Percentiles rank a stretch among this genome's conserved stretches.
Conservation (phyloP, 441 rosid genomes). For the Heliophila coronopifolia region DNA sequence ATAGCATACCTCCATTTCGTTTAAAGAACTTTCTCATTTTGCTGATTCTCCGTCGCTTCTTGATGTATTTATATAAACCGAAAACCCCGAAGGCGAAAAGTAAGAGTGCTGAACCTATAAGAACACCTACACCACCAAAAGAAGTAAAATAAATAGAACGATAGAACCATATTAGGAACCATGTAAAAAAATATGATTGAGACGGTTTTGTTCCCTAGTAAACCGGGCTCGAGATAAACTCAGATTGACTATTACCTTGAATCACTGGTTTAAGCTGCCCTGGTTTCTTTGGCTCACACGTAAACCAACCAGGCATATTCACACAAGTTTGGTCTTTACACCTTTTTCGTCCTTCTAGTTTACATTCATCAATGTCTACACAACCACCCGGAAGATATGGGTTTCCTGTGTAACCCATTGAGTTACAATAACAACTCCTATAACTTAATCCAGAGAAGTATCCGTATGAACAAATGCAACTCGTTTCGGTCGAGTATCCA, state of each 20-base stretch:
- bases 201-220: too few relatives aligned
- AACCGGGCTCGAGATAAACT: background rate
- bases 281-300: slow-evolving; percentile 9
- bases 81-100: slow-evolving; percentile 7
- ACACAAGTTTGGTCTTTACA: slow-evolving; percentile 16
- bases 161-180: too few relatives aligned
- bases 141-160: background rate
- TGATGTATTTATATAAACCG: background rate
- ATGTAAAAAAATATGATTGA: too few relatives aligned
- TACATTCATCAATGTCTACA: slow-evolving; percentile 25
- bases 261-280: slow-evolving; percentile 10
- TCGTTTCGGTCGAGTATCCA: background rate
- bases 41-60: background rate
- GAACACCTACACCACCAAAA: slow-evolving; percentile 17
- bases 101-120: slow-evolving; percentile 19
- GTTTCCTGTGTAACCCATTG: slow-evolving; percentile 35
- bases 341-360: background rate
- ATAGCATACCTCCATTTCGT: slow-evolving; percentile 38
- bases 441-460: slow-evolving; percentile 26
- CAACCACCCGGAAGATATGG: slow-evolving; percentile 39
- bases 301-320: background rate
- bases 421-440: slow-evolving; percentile 25
- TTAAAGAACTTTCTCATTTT: slow-evolving; percentile 17
- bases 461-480: slow-evolving; percentile 8
- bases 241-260: background rate